Evolutionary conservation across 176 grass and related monocot species (phyloP).

Genomic region (Carex kokanica): DNA sequence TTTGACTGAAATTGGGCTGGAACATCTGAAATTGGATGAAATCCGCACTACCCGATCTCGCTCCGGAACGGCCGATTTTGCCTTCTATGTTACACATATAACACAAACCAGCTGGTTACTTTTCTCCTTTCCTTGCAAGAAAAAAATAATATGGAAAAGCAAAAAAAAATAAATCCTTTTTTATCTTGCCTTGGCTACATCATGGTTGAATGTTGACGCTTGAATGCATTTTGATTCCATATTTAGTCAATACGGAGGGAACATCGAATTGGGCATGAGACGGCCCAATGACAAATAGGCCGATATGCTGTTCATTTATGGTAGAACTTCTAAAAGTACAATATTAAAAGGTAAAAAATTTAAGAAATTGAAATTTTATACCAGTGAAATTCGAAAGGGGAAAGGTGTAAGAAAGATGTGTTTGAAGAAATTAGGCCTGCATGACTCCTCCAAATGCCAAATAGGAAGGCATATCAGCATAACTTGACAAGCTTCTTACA

Average conservation of each 20-base stretch:
- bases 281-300: not conserved
- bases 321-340: not conserved
- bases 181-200: not conserved
- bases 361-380: not conserved
- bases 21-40: no score
- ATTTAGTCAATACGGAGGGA: not conserved
- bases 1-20: no score
- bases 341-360: not conserved
- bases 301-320: not conserved
- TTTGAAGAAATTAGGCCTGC: constrained; percentile 33
- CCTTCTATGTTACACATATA: no score
- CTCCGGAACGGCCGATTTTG: no score
- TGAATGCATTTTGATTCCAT: not conserved
- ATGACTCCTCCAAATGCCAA: constrained; percentile 76
- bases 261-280: not conserved
- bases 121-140: not conserved
- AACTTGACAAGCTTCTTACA: constrained; percentile 46
- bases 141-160: not conserved
- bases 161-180: not conserved
- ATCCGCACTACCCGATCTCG: no score
- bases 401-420: not conserved
- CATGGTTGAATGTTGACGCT: not conserved
- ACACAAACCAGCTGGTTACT: not conserved
- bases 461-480: constrained; percentile 36
- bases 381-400: not conserved